phyloP scores from a whole-genome alignment of 2,329 filamentous ascomycete genomes.

The Lasiodiplodia sp. region DNA sequence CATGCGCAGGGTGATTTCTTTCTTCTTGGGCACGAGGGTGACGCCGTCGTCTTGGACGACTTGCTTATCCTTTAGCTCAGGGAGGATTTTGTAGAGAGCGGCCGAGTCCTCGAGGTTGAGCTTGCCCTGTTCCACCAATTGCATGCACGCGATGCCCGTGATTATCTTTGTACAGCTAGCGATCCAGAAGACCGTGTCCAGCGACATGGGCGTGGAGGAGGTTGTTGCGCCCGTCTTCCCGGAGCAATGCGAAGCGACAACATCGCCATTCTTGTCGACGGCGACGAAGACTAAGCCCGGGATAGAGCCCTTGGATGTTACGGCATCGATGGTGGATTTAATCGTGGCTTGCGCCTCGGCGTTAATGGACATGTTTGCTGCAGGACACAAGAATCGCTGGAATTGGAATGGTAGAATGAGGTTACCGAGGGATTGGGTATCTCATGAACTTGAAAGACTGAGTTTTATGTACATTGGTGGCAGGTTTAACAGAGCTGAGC shows the following conservation, averaged over 20 bases:
- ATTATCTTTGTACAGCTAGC: constrained; percentile 58
- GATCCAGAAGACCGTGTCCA: constrained; percentile 64
- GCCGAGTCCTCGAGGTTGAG: constrained; percentile 45
- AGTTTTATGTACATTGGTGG: constrained; percentile 13
- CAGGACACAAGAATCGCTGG: neutral
- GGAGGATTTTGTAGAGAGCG: constrained; percentile 41
- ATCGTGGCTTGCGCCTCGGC: constrained; percentile 42
- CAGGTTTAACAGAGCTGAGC: neutral
- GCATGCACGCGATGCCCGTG: constrained; percentile 42
- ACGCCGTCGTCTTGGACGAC: constrained; percentile 44
- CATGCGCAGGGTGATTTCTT: constrained; percentile 59
- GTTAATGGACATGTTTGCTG: constrained; percentile 41
- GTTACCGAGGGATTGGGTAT: neutral
- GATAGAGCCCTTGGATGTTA: constrained; percentile 39
- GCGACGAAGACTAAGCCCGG: constrained; percentile 56
- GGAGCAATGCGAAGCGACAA: constrained; percentile 51
- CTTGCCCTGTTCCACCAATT: constrained; percentile 48
- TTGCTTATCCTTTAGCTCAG: constrained; percentile 51
- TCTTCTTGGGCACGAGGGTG: constrained; percentile 47
- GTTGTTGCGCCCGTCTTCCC: constrained; percentile 50
- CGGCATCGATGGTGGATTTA: constrained; percentile 45
- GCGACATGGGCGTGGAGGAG: constrained; percentile 60
- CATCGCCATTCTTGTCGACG: constrained; percentile 53
- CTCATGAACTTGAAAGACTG: neutral
- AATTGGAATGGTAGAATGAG: neutral